Base-by-base conservation (phyloP, 192 early-diverging fungal species). In the Radiomyces spectabilis region DNA sequence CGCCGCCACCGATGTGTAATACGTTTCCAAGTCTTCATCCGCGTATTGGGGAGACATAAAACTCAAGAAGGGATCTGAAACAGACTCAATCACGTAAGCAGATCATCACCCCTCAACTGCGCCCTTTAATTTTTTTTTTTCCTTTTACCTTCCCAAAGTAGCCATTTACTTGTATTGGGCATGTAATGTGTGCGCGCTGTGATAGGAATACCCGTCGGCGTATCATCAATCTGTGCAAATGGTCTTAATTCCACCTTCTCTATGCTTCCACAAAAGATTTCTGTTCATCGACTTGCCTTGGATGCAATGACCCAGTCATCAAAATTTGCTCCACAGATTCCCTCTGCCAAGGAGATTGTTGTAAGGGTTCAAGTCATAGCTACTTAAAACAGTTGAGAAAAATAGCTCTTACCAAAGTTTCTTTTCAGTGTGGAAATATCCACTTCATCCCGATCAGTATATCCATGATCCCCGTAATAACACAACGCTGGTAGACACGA, bases 31-130 rank as follows among this genome's bases (percentile, higher is more conserved):
- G 52, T 86, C 74, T 61, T 84, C 53, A 12, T 72, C 68, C 1
- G 74, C 68, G 43, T 90, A 89, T 66, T 93, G 91, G 12, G 91
- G 89, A 25, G 82, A 79, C 57, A 91, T 73, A 53, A 92, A 88
- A 1, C 75, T 63, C 21, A 85, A 58, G 55, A 87, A 75, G n/a
- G 85, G 85, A 60, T 87, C 85, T 77, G n/a, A n/a, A n/a, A n/a
- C n/a, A n/a, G n/a, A n/a, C n/a, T n/a, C n/a, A n/a, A n/a, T n/a
- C n/a, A n/a, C n/a, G n/a, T n/a, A n/a, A n/a, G n/a, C n/a, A n/a
- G n/a, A n/a, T n/a, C n/a, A n/a, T n/a, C n/a, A n/a, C n/a, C n/a
- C n/a, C n/a, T n/a, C n/a, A n/a, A n/a, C n/a, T n/a, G n/a, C n/a
- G n/a, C n/a, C n/a, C n/a, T n/a, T n/a, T n/a, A n/a, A n/a, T n/a